Conservation (phyloP, 2,329 filamentous ascomycete genomes). For the Ceratocystiopsis minuta region DNA sequence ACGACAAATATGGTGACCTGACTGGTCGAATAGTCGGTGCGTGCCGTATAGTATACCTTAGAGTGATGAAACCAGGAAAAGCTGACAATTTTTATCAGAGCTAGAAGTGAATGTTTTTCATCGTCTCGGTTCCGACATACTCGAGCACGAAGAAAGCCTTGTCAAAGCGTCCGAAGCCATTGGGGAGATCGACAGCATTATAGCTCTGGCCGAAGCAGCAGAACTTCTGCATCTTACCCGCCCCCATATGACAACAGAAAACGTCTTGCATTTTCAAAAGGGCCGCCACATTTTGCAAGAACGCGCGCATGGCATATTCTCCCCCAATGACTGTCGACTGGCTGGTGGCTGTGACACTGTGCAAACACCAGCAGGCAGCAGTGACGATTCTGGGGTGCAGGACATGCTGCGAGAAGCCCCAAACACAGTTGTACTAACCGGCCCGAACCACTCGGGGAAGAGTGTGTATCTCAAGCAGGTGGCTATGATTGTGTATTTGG, state of each 20-base stretch:
- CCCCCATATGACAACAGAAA: constrained; percentile 52
- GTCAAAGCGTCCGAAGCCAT: constrained; percentile 56
- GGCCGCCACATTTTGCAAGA: constrained; percentile 83
- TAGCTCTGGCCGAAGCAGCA: constrained; percentile 66
- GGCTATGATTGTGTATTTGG: constrained; percentile 77
- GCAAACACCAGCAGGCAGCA: neutral
- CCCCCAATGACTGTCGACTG: constrained; percentile 65
- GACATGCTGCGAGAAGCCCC: constrained; percentile 19
- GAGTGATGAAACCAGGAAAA: neutral
- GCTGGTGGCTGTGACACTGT: constrained; percentile 33
- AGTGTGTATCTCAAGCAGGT: constrained; percentile 90
- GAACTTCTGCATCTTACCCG: constrained; percentile 51
- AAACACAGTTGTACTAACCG: constrained; percentile 66
- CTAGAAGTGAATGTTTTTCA: constrained; percentile 75
- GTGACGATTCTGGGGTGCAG: neutral
- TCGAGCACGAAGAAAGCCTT: constrained; percentile 51
- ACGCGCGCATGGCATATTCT: constrained; percentile 58
- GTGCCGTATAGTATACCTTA: too few species aligned
- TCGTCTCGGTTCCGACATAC: constrained; percentile 49
- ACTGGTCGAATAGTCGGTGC: constrained; percentile 67
- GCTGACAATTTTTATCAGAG: constrained; percentile 27
- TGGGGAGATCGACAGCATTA: constrained; percentile 71
- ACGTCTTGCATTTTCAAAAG: constrained; percentile 53
- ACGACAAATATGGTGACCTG: constrained; percentile 66
- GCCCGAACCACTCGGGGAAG: constrained; percentile 93